Evolutionary conservation across 345 rosid species (phyloP), one percentile per base, ranked within the genome.

Genomic region (Ceriops decandra): DNA sequence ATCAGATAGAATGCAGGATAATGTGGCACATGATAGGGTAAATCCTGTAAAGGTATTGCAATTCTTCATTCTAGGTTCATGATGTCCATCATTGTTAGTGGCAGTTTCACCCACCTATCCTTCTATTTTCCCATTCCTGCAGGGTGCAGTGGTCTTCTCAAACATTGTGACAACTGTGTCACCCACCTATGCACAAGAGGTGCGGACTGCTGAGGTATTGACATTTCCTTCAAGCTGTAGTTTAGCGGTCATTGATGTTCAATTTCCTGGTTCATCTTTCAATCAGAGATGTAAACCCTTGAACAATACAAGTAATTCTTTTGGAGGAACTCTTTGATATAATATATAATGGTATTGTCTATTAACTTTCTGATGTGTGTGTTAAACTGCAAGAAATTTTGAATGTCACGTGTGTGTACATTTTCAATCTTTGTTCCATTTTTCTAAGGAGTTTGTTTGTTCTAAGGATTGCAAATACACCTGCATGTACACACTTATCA

Each of bases 1-100:
- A 81, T 91, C 93, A 54, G 99, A 93, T 68, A 87, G 99, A 75
- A 89, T 93, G 99, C 99, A 93, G 79, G 97, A 93, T 80, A 86
- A 89, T 74, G 80, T 84, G 6, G 78, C 89, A 19, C 88, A 67
- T 71, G 95, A 91, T 76, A 85, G 88, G 79, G 72, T 93, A 80
- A 93, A 93, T 80, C 86, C 97, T 74, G 81, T 91, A 28, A 93
- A 93, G 90, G 99, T 93, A 76, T 57, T 49, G 57, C 65, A 62
- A 35, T 62, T 58, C 35, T 60, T 65, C 49, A 32, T 56, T 42
- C 7, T 21, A 54, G 52, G 32, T 68, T 16, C 46, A 60, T 42
- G 49, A 42, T 42, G 4, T 68, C 35, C 13, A 30, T 61, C 28
- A 53, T 62, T 61, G 60, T 52, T 27, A 19, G 65, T 35, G 30